Percentiles rank a stretch among this genome's conserved stretches.
Conservation (phyloP, 305 asterid species). For the Fraxinus latifolia region DNA sequence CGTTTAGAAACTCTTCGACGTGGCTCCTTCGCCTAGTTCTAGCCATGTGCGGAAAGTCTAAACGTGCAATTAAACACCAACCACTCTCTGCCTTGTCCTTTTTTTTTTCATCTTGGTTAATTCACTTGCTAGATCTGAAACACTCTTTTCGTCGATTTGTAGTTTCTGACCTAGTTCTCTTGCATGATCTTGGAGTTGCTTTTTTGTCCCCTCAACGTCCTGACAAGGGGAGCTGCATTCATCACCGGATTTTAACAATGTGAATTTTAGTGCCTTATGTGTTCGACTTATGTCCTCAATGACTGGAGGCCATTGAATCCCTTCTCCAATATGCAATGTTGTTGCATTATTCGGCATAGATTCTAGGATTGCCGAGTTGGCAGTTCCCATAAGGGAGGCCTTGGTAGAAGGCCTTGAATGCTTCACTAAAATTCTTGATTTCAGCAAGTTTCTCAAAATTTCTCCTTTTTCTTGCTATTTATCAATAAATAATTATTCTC, state of each 20-base stretch:
- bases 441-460: not conserved
- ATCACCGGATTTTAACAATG: constrained; percentile 19
- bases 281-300: constrained; percentile 24
- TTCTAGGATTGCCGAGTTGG: constrained; percentile 45
- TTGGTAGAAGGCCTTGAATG: constrained; percentile 27
- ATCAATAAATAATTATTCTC: not conserved
- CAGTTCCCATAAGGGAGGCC: constrained; percentile 45
- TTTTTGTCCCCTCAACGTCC: constrained; percentile 29
- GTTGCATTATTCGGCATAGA: constrained; percentile 32
- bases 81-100: constrained; percentile 23
- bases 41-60: constrained; percentile 32
- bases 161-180: constrained; percentile 18
- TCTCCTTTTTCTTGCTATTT: not conserved
- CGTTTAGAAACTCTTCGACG: constrained; percentile 30
- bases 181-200: constrained; percentile 24
- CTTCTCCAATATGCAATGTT: constrained; percentile 34
- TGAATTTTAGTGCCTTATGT: constrained; percentile 21
- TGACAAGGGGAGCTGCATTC: constrained; percentile 12
- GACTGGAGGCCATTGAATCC: constrained; percentile 49
- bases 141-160: constrained; percentile 24
- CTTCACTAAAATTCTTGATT: not conserved
- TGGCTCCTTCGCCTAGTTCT: constrained; percentile 28
- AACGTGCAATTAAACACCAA: constrained; percentile 32
- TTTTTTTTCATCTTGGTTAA: not conserved
- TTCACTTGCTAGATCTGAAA: constrained; percentile 19